Conservation (phyloP, 345 rosid genomes). For the Alliaria petiolata region DNA sequence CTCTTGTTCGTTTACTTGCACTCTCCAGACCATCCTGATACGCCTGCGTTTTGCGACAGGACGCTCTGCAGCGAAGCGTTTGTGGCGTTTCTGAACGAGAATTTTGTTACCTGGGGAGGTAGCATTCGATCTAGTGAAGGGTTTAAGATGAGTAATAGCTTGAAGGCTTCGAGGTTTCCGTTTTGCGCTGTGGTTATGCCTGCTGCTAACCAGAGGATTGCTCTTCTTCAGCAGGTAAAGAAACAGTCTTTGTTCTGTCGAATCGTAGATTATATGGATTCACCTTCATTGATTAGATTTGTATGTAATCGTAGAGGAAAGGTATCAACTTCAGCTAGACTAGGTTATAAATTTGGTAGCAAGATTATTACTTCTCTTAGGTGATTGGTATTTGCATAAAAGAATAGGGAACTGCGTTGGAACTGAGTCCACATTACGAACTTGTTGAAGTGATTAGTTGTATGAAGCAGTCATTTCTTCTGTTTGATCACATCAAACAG, state of each 20-base stretch:
- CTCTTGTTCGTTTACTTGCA: slow-evolving; percentile 89
- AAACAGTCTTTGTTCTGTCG: background rate
- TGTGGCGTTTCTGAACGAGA: slow-evolving; percentile 76
- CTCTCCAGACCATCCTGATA: slow-evolving; percentile 94
- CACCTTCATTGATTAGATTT: background rate
- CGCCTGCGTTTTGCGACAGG: slow-evolving; percentile 68
- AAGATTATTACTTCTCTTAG: background rate
- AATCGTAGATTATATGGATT: background rate
- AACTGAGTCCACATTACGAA: no score
- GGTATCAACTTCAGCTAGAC: background rate
- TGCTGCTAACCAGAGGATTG: slow-evolving; percentile 90
- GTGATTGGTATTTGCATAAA: background rate
- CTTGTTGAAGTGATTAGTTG: no score
- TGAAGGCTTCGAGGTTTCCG: slow-evolving; percentile 92
- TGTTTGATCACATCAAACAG: background rate
- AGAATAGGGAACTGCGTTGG: background rate
- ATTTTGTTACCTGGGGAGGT: slow-evolving; percentile 95
- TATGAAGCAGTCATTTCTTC: no score
- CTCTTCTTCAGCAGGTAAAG: slow-evolving; percentile 86
- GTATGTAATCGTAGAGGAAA: background rate
- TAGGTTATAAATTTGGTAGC: background rate
- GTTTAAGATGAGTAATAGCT: slow-evolving; percentile 97
- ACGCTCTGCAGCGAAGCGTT: slow-evolving; percentile 66
- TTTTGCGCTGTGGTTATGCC: slow-evolving; percentile 99
- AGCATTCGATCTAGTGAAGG: slow-evolving; percentile 95